phyloP scores from a whole-genome alignment of 345 rosid species.

The Eucalyptus sp. region DNA sequence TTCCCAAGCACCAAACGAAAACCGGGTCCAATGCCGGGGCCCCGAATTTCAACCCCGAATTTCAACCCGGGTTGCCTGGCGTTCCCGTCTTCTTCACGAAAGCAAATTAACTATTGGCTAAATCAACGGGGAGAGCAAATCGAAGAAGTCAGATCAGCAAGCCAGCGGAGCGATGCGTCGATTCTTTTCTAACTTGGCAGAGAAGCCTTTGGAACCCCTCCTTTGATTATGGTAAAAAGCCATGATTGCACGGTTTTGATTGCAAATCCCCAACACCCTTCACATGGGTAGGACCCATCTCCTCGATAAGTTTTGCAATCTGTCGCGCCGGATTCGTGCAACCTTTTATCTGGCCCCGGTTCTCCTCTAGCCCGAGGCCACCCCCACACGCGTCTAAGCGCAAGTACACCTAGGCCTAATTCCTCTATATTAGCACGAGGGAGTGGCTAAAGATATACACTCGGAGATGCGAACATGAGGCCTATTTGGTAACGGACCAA shows the following conservation, averaged over 20 bases:
- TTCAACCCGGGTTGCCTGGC: background rate
- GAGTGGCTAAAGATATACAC: background rate
- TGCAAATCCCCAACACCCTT: background rate
- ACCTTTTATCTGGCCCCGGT: background rate
- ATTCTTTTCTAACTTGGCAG: background rate
- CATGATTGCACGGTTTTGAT: background rate
- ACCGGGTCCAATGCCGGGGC: background rate
- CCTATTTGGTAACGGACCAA: accelerated
- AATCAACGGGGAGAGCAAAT: background rate
- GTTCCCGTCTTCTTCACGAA: background rate
- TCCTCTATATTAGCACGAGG: background rate
- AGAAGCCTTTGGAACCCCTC: background rate
- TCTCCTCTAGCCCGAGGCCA: background rate
- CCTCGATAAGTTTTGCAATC: background rate
- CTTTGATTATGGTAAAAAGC: background rate
- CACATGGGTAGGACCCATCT: background rate
- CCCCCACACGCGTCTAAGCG: background rate
- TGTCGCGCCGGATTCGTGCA: background rate
- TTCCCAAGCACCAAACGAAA: background rate
- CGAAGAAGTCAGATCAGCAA: background rate
- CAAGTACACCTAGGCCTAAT: background rate
- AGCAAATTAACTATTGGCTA: background rate
- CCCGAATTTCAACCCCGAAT: background rate
- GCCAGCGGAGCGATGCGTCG: background rate
- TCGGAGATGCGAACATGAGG: background rate